A percentile compares a stretch with the other conserved stretches of the same genome.
Evolutionary conservation across 1,139 yeast species (phyloP).

Genomic region (Blastobotrys arbuscula): DNA sequence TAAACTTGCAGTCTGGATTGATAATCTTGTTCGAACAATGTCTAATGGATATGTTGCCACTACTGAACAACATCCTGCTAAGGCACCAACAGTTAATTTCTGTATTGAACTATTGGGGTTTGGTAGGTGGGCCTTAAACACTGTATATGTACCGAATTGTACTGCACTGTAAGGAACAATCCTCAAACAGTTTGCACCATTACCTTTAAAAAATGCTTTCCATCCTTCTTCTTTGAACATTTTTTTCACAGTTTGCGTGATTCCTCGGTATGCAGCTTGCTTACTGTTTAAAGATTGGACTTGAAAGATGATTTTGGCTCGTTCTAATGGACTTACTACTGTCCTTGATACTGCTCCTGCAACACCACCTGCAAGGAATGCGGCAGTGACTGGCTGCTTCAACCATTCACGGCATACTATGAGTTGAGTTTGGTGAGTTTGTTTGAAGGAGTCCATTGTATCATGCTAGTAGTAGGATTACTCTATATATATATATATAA

Average conservation of each 20-base stretch:
- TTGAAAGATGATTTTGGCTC: slow-evolving; percentile 88
- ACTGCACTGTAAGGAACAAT: slow-evolving; percentile 94
- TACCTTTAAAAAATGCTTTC: slow-evolving; percentile 84
- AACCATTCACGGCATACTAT: too few relatives aligned
- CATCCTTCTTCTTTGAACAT: slow-evolving; percentile 90
- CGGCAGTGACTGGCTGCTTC: slow-evolving; percentile 40
- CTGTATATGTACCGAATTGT: slow-evolving; percentile 81
- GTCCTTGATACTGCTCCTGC: slow-evolving; percentile 95
- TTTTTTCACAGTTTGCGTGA: slow-evolving; percentile 64
- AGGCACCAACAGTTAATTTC: slow-evolving; percentile 68
- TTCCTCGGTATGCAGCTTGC: slow-evolving; percentile 59
- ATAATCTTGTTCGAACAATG: slow-evolving; percentile 79
- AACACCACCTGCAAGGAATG: slow-evolving; percentile 68
- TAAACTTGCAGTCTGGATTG: slow-evolving; percentile 76
- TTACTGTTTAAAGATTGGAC: slow-evolving; percentile 71
- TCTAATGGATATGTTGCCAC: slow-evolving; percentile 88
- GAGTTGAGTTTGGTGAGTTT: too few relatives aligned
- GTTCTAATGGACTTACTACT: slow-evolving; percentile 88
- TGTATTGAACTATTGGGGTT: slow-evolving; percentile 46
- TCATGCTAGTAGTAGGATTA: too few relatives aligned
- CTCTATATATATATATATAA: too few relatives aligned
- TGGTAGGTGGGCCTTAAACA: slow-evolving; percentile 16
- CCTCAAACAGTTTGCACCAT: slow-evolving; percentile 80
- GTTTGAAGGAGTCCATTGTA: too few relatives aligned
- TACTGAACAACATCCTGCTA: slow-evolving; percentile 79